Evolutionary conservation across 257 asterid species (phyloP).

Genomic region (Buddleja alternifolia): DNA sequence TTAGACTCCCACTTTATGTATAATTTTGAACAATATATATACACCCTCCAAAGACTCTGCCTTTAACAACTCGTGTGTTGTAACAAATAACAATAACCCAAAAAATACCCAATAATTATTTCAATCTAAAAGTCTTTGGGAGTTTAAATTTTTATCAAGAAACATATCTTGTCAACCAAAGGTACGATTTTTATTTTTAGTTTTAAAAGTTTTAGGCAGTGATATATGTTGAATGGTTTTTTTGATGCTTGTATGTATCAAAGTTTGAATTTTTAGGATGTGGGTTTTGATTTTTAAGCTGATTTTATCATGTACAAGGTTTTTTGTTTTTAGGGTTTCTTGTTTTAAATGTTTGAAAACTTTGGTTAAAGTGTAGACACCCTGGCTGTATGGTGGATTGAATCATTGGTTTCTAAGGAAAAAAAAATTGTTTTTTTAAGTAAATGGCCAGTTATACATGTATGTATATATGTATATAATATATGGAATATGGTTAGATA

Average conservation of each 20-base stretch:
- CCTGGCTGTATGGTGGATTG: slow-evolving; percentile 31
- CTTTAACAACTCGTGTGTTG: slow-evolving; percentile 30
- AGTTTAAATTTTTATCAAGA: not conserved
- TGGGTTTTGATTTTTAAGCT: slow-evolving; percentile 36
- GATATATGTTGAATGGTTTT: not conserved
- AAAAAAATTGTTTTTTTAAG: slow-evolving; percentile 25
- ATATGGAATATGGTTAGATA: not conserved
- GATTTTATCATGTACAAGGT: slow-evolving; percentile 1
- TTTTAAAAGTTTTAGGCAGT: not conserved
- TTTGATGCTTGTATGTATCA: slow-evolving; percentile 10
- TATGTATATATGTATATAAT: not conserved
- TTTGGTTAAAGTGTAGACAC: slow-evolving; percentile 30
- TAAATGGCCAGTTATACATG: slow-evolving; percentile 19
- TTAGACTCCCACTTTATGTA: not conserved
- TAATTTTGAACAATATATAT: slow-evolving; percentile 33
- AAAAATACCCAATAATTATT: slow-evolving; percentile 4
- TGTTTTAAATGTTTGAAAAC: slow-evolving; percentile 21
- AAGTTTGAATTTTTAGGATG: slow-evolving; percentile 34
- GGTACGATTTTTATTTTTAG: slow-evolving; percentile 26
- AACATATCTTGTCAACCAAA: slow-evolving; percentile 14
- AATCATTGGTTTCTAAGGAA: slow-evolving; percentile 33
- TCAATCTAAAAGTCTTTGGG: not conserved
- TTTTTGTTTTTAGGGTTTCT: too few species aligned
- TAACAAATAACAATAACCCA: slow-evolving; percentile 6
- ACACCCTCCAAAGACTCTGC: slow-evolving; percentile 35